Evolutionary conservation across 2,329 filamentous ascomycete genomes (phyloP), one percentile per base, ranked within the genome.

Genomic region (Domatiomyces globalis): DNA sequence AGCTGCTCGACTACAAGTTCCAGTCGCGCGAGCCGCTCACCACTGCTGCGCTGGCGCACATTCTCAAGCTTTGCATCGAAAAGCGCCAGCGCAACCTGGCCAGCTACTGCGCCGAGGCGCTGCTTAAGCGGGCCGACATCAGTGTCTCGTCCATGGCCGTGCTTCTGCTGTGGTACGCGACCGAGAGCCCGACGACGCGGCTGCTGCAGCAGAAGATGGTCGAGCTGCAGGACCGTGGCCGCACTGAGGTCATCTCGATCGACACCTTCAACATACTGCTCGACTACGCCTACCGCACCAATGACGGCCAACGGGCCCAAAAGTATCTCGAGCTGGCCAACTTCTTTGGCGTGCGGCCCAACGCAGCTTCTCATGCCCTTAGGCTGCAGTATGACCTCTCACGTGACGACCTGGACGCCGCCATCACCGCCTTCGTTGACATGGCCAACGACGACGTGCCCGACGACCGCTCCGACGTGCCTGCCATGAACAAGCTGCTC

Each of bases 261-360:
- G 69, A 75, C 2, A 87, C 84, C 5, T 80, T 96, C 60, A 94
- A 96, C 62, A 70, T 73, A 5, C 73, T 96, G 22, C 75, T 96
- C 17, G 76, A 79, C 49, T 80, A 82, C 52, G 85, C 87, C 8
- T 81, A 83, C 56, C 77, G 78, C n/a, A 75, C 76, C 50, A 73
- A 81, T 9, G 82, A 94, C 60, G 74, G 80, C 0, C 80, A 85
- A 58, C 71, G 85, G 45, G 86, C 85, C 4, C 81, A 89, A 63
- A 77, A 86, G 10, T 84, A 89, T 56, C 73, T 87, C 46, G 69
- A 76, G 1, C 68, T 95, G 9, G 81, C 81, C 1, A 65, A 76
- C 45, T 79, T 82, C 60, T 77, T 80, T 60, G 77, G 75, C 4
- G 77, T 95, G 19, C 65, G 73, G 49, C 78, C 84, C 0, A 78